These are phyloP conservation scores for Candida bentonensis DNA, from an alignment of 805 yeast genomes.

Conservation along the genomic window DNA sequence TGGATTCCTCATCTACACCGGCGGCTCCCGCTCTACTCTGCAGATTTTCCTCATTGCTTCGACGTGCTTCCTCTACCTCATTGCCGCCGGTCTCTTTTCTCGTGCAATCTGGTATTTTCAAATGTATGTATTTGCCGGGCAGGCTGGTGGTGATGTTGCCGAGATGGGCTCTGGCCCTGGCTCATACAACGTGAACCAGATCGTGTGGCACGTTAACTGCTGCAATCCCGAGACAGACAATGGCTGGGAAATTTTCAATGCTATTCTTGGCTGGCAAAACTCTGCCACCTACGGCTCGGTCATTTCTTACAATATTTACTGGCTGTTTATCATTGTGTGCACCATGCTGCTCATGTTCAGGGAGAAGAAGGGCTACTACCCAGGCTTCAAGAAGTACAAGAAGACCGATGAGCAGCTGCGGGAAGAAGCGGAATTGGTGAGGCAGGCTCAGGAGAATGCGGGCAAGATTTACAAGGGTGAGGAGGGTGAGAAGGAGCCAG, in stretches of 20 bases:
- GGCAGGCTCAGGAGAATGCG: constrained; percentile 11
- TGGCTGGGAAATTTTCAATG: constrained; percentile 97
- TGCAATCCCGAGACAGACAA: constrained; percentile 77
- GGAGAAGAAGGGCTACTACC: constrained; percentile 79
- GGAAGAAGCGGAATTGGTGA: constrained; percentile 12
- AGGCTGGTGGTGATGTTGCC: constrained; percentile 89
- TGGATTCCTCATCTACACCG: constrained; percentile 63
- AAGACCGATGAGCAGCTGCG: constrained; percentile 25
- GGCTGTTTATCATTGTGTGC: constrained; percentile 52
- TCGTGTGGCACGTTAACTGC: constrained; percentile 95
- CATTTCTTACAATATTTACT: constrained; percentile 74
- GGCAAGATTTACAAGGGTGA: constrained; percentile 5
- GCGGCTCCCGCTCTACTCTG: constrained; percentile 72
- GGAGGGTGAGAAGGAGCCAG: too few relatives aligned
- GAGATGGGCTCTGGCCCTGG: constrained; percentile 93
- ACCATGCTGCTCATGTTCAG: constrained; percentile 57
- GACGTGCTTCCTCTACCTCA: constrained; percentile 77
- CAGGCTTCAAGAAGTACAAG: constrained; percentile 33
- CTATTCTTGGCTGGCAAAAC: constrained; percentile 94
- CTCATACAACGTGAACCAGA: constrained; percentile 62
- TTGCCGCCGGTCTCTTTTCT: constrained; percentile 85
- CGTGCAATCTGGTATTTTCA: constrained; percentile 89
- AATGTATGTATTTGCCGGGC: constrained; percentile 42
- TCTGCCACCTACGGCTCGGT: constrained; percentile 91
- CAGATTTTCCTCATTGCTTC: constrained; percentile 78